Evolutionary conservation across 352 stramenopile genomes (phyloP), one percentile per base, ranked within the genome.

Genomic region (Phytophthora rubi): DNA sequence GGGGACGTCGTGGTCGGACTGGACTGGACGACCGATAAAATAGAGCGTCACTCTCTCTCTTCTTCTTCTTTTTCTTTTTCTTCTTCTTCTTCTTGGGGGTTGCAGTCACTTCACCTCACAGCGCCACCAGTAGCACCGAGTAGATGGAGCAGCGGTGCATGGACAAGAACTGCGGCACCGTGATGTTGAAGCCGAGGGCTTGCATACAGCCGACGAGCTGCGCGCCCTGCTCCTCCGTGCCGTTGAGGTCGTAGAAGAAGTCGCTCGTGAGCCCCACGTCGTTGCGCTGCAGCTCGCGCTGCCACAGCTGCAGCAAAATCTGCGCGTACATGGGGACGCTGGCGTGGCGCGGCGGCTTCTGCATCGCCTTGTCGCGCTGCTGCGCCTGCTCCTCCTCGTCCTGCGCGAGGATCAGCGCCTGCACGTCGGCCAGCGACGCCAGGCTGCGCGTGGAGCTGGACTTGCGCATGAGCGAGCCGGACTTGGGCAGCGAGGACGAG

Each of bases 141-240:
- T 92, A 93, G 74, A 93, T 88, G 52, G 80, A 90, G 79, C 85
- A 92, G 23, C 83, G 82, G 45, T 75, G 79, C 63, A 93, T 73
- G 23, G 77, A 62, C 51, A 91, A 71, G 67, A 93, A 88, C 71
- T 91, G 83, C 33, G 77, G 56, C 16, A 88, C 67, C 21, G 80
- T 82, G 62, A 93, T 85, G 64, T 75, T 81, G 54, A 93, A 83
- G 39, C 85, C 85, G 55, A 90, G 58, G 23, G 65, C 61, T 59
- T 92, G 83, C 83, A 93, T 91, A 54, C 79, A 57, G 52, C 83
- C 77, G 5, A 93, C 75, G 15, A 92, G 80, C 37, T 82, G 74
- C 54, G 75, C 77, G 35, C 71, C 84, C 47, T 89, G 78, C 61
- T 89, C 77, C 37, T 90, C 80, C 13, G 84, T 81, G 62, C 81